phyloP scores from a whole-genome alignment of 2,329 filamentous ascomycete species.

The Hypoxylon sp. region DNA sequence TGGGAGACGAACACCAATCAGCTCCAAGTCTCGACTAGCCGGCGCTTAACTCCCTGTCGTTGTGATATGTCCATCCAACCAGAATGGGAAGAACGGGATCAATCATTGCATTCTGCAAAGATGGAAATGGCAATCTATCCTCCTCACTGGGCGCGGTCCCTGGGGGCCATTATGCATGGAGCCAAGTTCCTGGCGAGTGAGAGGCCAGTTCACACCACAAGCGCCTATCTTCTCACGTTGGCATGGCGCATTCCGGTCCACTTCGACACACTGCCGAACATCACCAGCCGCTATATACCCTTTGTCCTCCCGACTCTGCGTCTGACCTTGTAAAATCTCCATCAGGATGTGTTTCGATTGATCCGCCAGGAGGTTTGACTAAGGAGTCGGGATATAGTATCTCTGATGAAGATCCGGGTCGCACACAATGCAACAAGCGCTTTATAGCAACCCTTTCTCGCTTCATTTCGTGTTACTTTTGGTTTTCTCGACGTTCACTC shows the following conservation, averaged over 20 bases:
- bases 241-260: conserved; percentile 43
- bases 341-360: conserved; percentile 61
- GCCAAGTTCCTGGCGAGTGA: conserved; percentile 54
- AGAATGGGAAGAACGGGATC: conserved; percentile 38
- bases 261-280: conserved; percentile 54
- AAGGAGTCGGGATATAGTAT: conserved; percentile 41
- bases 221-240: conserved; percentile 50
- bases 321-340: conserved; percentile 56
- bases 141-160: conserved; percentile 51
- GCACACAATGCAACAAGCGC: conserved; percentile 47
- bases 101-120: conserved; percentile 34
- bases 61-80: conserved; percentile 44
- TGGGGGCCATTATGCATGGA: conserved; percentile 49
- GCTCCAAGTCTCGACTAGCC: conserved; percentile 32
- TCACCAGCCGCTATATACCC: conserved; percentile 68
- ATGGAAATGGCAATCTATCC: conserved; percentile 42
- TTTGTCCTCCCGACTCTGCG: conserved; percentile 55
- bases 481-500: conserved; percentile 39
- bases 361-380: conserved; percentile 54
- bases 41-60: conserved; percentile 46
- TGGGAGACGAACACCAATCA: conserved; percentile 42
- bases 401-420: conserved; percentile 43
- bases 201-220: conserved; percentile 51
- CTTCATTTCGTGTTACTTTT: conserved; percentile 41
- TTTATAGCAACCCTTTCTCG: conserved; percentile 46